phyloP scores from a whole-genome alignment of 1,284 basidiomycete species.

The Farysia itapuensis region DNA sequence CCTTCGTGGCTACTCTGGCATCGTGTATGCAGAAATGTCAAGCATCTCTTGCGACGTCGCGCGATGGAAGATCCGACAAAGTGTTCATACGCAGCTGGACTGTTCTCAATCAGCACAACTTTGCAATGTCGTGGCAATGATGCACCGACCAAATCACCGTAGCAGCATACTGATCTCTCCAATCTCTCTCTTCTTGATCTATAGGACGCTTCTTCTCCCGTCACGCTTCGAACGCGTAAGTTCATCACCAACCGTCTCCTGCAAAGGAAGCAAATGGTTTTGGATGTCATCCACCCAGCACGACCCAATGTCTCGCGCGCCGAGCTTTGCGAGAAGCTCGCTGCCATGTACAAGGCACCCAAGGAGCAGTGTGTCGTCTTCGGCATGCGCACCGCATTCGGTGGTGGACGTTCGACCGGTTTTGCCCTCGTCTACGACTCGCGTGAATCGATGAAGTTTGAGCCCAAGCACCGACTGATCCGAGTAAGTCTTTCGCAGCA shows the following conservation, averaged over 20 bases:
- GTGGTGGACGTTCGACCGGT: slow-evolving; percentile 93
- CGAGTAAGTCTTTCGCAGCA: slow-evolving; percentile 79
- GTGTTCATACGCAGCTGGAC: no score
- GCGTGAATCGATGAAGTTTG: slow-evolving; percentile 86
- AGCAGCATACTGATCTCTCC: not conserved
- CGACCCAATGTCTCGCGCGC: slow-evolving; percentile 91
- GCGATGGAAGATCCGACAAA: no score
- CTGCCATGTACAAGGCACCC: slow-evolving; percentile 69
- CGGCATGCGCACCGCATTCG: slow-evolving; percentile 81
- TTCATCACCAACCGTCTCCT: slow-evolving; percentile 99
- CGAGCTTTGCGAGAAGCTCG: slow-evolving; percentile 92
- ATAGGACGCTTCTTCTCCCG: slow-evolving; percentile 78
- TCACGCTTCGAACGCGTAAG: slow-evolving; percentile 97
- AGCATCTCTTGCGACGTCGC: no score
- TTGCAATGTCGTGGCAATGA: no score
- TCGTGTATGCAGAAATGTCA: no score
- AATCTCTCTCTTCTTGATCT: not conserved
- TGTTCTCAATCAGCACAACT: no score
- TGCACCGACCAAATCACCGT: no score
- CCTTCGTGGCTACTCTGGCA: no score
- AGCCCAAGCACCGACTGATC: slow-evolving; percentile 92
- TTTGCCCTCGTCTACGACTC: slow-evolving; percentile 98
- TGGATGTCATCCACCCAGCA: slow-evolving; percentile 93
- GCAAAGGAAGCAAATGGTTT: slow-evolving; percentile 74
- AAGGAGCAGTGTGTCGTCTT: slow-evolving; percentile 68